A percentile compares a stretch with the other conserved stretches of the same genome.
These are phyloP conservation scores for Botrytis porri DNA, from an alignment of 2,329 filamentous ascomycete species.

Conservation along the genomic window DNA sequence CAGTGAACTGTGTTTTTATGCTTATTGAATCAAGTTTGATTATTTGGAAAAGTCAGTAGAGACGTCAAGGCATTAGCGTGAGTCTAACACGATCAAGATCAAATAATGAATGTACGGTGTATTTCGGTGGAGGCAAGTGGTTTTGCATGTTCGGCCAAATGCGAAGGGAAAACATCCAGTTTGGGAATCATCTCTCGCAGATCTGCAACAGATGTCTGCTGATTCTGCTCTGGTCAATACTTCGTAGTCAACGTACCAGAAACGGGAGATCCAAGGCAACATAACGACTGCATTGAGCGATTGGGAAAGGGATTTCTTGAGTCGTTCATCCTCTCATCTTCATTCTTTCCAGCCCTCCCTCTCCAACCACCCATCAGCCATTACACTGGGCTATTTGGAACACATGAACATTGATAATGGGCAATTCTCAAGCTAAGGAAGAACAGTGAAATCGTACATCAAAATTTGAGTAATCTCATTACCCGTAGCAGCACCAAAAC, in stretches of 20 bases:
- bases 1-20: background rate
- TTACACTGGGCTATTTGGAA: background rate
- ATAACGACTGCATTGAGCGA: background rate
- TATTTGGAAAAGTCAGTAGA: too few relatives aligned
- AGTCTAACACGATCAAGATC: background rate
- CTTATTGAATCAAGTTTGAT: background rate
- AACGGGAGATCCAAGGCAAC: background rate
- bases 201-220: background rate
- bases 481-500: background rate
- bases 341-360: background rate
- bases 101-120: too few relatives aligned
- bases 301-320: background rate
- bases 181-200: background rate
- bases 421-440: background rate
- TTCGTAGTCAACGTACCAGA: background rate
- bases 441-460: background rate
- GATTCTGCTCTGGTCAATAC: background rate
- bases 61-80: background rate
- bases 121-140: background rate
- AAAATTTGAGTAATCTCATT: background rate
- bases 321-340: background rate
- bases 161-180: background rate
- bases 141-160: too few relatives aligned
- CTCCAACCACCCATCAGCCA: background rate
- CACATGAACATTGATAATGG: too few relatives aligned